A percentile compares a stretch with the other conserved stretches of the same genome.
These are phyloP conservation scores for Malania oleifera DNA, from an alignment of 164 flowering plant species.

Conservation along the genomic window DNA sequence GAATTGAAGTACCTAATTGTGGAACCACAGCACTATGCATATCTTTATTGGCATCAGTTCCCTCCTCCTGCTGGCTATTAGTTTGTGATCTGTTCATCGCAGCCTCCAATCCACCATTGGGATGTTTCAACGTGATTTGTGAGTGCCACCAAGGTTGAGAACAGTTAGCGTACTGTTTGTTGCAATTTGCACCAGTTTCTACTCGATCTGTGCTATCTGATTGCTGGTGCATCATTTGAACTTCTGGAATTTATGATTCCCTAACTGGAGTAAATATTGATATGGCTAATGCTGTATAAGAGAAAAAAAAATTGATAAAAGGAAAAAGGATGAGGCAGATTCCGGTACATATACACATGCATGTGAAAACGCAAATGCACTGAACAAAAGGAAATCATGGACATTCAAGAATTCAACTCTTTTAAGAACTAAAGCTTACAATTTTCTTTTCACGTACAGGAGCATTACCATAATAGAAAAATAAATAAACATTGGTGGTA, in stretches of 20 bases:
- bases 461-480: no score
- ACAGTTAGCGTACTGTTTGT: background rate
- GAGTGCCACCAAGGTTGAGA: slow-evolving; percentile 20
- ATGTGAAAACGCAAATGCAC: background rate
- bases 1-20: background rate
- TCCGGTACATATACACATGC: background rate
- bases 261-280: background rate
- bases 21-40: background rate
- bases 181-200: background rate
- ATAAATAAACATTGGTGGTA: no score
- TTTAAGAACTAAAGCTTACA: no score
- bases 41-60: background rate
- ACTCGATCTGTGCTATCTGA: background rate
- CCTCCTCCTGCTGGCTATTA: background rate
- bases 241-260: background rate
- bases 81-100: background rate
- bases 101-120: background rate
- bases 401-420: no score
- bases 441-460: no score
- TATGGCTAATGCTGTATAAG: background rate
- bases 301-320: background rate
- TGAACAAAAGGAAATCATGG: background rate
- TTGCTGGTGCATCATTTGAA: slow-evolving; percentile 2
- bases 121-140: background rate
- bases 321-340: background rate